Base-by-base conservation (phyloP, 2,329 filamentous ascomycete species). In the Stachybotrys chlorohalonatus region DNA sequence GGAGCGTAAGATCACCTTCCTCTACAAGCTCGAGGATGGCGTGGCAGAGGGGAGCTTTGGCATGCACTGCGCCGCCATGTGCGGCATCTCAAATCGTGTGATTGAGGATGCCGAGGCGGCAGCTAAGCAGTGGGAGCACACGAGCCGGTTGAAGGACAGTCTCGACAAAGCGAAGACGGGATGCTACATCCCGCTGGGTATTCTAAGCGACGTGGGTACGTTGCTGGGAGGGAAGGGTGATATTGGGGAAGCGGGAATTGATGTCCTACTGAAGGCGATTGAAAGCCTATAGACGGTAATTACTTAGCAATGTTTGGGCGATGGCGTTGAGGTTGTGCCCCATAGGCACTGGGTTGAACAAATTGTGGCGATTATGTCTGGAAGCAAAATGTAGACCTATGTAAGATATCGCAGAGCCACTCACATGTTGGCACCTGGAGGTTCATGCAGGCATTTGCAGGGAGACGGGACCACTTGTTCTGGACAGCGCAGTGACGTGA, bases 61-160 rank as follows among this genome's bases (percentile, higher is more conserved):
- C 63, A 99, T 99, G 94, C 94, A 99, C 70, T 99, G 94, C 67
- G 94, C 94, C 1, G 87, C 90, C 57, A 99, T 99, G 94, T 99
- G 94, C 64, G 94, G 94, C 1, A 97, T 99, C 59, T 84, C 90
- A 0, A 76, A 77, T 49, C 85, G 85, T 54, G 85, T 99, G 15
- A 90, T 99, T 58, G 85, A 92, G 66, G 77, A 87, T 24, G 94
- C 94, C 0, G 94, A 99, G 70, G 82, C 86, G 24, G 94, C 94
- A 6, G 94, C 94, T 1, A 85, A 80, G 62, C 89, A 91, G 64
- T 97, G 94, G 91, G 94, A 99, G 73, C 91, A 96, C 70, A 97
- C 94, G 0, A 93, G 89, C 62, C 79, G 90, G 17, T 78, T 97
- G 58, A 94, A 91, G 70, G 91, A 96, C 70, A 92, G 88, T 56